A percentile compares a stretch with the other conserved stretches of the same genome.
Evolutionary conservation across 2,329 filamentous ascomycete species (phyloP).

Genomic region (Sclerotinia spermophila): DNA sequence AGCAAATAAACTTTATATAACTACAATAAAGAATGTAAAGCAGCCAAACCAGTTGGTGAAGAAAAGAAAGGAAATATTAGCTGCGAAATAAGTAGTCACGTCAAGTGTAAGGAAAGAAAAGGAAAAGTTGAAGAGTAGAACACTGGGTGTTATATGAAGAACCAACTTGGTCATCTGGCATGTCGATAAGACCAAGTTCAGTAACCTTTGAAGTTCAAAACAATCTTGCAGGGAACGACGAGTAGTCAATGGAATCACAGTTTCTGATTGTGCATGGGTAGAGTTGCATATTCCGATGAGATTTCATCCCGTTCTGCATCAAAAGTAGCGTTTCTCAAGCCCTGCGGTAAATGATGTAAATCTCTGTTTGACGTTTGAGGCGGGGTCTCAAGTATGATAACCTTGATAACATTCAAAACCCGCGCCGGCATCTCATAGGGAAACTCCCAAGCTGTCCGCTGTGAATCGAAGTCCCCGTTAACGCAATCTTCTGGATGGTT

Average conservation of each 20-base stretch:
- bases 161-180: conserved; percentile 31
- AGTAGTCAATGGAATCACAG: conserved; percentile 32
- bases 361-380: conserved; percentile 30
- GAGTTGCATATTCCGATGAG: conserved; percentile 34
- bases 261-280: conserved; percentile 38
- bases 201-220: conserved; percentile 3
- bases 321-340: conserved; percentile 34
- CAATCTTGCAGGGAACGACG: conserved; percentile 16
- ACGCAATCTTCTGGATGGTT: neutral
- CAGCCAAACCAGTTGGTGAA: conserved; percentile 52
- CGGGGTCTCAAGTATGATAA: conserved; percentile 22
- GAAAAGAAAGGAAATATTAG: conserved; percentile 44
- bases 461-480: neutral
- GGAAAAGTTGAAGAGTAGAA: conserved; percentile 25
- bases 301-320: conserved; percentile 36
- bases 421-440: neutral
- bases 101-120: conserved; percentile 34
- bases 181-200: conserved; percentile 18
- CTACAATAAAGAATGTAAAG: conserved; percentile 48
- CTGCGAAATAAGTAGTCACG: conserved; percentile 37
- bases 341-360: conserved; percentile 31
- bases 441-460: neutral
- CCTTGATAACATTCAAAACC: conserved; percentile 4
- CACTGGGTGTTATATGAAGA: conserved; percentile 34
- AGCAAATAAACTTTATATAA: conserved; percentile 35